Conservation (phyloP, 75 land plant genomes). For the Gnetum montanum region DNA sequence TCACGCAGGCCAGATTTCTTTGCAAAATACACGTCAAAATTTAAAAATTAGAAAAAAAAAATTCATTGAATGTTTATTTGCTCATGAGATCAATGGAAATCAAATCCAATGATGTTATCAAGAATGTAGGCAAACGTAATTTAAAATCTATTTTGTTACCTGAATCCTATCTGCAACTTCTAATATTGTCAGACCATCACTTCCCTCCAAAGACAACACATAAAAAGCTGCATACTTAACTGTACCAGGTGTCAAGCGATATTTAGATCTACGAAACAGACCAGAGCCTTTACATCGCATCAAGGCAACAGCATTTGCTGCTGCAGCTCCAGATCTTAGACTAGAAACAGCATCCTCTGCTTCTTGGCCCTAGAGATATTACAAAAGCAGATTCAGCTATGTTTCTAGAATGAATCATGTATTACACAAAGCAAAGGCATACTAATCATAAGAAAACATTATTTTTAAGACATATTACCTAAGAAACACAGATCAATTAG, state of each 20-base stretch:
- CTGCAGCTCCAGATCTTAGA: constrained; percentile 86
- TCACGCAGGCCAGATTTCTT: constrained; percentile 98
- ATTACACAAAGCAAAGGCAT: neutral
- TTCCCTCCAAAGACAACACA: constrained; percentile 92
- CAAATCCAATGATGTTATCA: neutral
- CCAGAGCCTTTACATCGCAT: constrained; percentile 83
- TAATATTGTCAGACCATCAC: constrained; percentile 63
- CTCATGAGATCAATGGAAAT: no score
- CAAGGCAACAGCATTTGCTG: constrained; percentile 77
- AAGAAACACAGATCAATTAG: neutral
- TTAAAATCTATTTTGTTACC: no score
- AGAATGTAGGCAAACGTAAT: neutral
- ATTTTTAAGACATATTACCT: neutral
- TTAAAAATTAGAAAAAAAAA: constrained; percentile 1
- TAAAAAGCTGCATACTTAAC: constrained; percentile 98
- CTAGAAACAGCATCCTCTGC: constrained; percentile 54
- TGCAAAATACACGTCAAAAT: constrained; percentile 1
- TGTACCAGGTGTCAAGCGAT: constrained; percentile 92
- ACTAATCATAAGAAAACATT: neutral
- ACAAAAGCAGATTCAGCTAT: neutral
- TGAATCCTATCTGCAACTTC: constrained; percentile 91
- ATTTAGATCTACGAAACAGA: constrained; percentile 51
- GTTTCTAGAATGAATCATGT: neutral
- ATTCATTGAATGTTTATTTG: no score
- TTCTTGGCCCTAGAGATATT: constrained; percentile 37